phyloP scores from a whole-genome alignment of 176 grass and related monocot species.

The Ensete ventricosum region DNA sequence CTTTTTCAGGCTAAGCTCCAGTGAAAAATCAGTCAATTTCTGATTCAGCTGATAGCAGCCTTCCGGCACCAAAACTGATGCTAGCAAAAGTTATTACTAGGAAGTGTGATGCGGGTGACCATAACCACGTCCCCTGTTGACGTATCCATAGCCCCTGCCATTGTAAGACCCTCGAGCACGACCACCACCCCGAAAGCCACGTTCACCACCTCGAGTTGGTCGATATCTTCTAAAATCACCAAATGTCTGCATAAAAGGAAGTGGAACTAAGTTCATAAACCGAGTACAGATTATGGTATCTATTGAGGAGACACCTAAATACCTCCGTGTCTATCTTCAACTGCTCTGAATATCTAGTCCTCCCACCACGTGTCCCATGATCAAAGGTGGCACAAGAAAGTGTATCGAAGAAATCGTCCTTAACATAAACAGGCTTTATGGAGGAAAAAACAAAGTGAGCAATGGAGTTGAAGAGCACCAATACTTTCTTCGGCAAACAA shows the following conservation, averaged over 20 bases:
- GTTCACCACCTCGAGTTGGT: constrained; percentile 34
- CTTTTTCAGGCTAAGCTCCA: neutral
- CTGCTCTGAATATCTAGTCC: constrained; percentile 46
- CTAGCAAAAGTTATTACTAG: constrained; percentile 6
- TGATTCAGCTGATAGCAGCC: neutral
- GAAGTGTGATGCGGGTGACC: constrained; percentile 21
- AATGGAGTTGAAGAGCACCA: too few species aligned
- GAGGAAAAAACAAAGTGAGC: neutral
- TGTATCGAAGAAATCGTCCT: constrained; percentile 83
- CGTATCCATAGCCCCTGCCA: constrained; percentile 42
- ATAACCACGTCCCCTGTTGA: constrained; percentile 31
- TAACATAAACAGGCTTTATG: constrained; percentile 61
- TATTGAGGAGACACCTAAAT: neutral
- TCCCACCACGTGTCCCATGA: constrained; percentile 42
- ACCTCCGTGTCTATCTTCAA: constrained; percentile 73
- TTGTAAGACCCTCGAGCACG: constrained; percentile 46
- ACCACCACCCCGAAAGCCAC: constrained; percentile 49
- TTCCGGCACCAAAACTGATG: neutral
- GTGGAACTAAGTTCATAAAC: neutral
- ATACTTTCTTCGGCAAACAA: too few species aligned
- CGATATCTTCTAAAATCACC: constrained; percentile 56
- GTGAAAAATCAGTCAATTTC: neutral
- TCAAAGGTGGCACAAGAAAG: constrained; percentile 53
- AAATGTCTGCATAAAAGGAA: constrained; percentile 50
- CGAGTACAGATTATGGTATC: too few species aligned